These are phyloP conservation scores for Anethum foeniculum DNA, from an alignment of 140 eudicot genomes.

Conservation along the genomic window DNA sequence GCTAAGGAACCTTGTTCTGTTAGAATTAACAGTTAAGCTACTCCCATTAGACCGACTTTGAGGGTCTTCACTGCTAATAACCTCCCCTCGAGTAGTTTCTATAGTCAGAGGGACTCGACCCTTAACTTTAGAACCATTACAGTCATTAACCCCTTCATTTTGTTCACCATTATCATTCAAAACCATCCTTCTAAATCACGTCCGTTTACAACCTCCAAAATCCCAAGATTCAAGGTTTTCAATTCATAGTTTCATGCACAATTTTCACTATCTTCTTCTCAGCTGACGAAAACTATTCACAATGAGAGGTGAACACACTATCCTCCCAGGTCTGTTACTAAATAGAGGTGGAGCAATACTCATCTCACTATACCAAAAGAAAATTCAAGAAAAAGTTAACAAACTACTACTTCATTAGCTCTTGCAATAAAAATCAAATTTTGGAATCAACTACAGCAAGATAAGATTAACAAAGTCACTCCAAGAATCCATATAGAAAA, in stretches of 20 bases:
- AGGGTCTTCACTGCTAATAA: slow-evolving; percentile 28
- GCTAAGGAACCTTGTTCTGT: slow-evolving; percentile 30
- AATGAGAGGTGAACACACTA: background rate
- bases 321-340: background rate
- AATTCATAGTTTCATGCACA: background rate
- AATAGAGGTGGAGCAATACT: background rate
- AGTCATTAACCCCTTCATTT: slow-evolving; percentile 27
- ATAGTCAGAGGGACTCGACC: slow-evolving; percentile 34
- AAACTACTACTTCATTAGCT: background rate
- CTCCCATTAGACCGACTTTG: slow-evolving; percentile 11
- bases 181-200: slow-evolving; percentile 24
- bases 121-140: slow-evolving; percentile 24
- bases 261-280: background rate
- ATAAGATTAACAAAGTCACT: background rate
- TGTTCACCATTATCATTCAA: slow-evolving; percentile 29
- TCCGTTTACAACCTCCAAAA: background rate
- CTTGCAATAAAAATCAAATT: background rate
- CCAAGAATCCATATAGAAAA: background rate
- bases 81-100: slow-evolving; percentile 33
- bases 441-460: background rate
- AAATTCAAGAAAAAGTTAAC: background rate
- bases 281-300: background rate
- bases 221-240: background rate
- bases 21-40: slow-evolving; percentile 17
- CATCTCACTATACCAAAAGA: background rate